Evolutionary conservation across 2,329 filamentous ascomycete genomes (phyloP).

Genomic region (Aspergillus novofumigatus): DNA sequence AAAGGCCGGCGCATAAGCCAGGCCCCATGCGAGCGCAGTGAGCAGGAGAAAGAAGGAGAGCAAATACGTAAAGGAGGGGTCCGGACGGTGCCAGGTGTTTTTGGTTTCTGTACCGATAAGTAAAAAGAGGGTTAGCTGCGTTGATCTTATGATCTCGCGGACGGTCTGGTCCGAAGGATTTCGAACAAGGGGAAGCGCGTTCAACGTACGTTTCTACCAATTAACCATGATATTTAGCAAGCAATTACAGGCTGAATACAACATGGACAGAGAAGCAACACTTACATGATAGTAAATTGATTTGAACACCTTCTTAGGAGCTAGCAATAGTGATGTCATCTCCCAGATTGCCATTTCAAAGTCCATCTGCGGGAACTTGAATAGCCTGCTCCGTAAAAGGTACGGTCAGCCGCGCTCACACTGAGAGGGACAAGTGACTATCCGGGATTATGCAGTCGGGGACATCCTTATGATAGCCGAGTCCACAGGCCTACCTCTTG

Average conservation of each 20-base stretch:
- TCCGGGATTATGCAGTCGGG: background rate
- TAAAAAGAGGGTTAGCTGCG: background rate
- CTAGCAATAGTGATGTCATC: conserved; percentile 64
- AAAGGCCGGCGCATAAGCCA: conserved; percentile 49
- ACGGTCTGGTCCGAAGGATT: background rate
- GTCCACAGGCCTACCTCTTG: conserved; percentile 45
- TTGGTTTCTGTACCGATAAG: conserved; percentile 53
- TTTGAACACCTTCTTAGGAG: conserved; percentile 67
- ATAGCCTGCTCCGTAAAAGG: conserved; percentile 44
- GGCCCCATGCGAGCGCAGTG: conserved; percentile 55
- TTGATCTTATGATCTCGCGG: background rate
- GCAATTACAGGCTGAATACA: background rate
- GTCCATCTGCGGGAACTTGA: conserved; percentile 72
- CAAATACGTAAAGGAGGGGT: conserved; percentile 67
- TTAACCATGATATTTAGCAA: background rate
- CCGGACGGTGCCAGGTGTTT: conserved; percentile 66
- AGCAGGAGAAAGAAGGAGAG: conserved; percentile 62
- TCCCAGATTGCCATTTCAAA: conserved; percentile 72
- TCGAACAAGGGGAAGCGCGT: background rate
- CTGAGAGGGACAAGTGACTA: background rate
- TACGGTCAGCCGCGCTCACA: background rate
- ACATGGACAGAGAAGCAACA: conserved; percentile 9
- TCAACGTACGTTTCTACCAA: conserved; percentile 37
- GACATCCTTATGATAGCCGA: background rate
- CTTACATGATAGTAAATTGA: conserved; percentile 67